Base-by-base conservation (phyloP, 495 filamentous ascomycete genomes). In the Penicillium ochrochloron region DNA sequence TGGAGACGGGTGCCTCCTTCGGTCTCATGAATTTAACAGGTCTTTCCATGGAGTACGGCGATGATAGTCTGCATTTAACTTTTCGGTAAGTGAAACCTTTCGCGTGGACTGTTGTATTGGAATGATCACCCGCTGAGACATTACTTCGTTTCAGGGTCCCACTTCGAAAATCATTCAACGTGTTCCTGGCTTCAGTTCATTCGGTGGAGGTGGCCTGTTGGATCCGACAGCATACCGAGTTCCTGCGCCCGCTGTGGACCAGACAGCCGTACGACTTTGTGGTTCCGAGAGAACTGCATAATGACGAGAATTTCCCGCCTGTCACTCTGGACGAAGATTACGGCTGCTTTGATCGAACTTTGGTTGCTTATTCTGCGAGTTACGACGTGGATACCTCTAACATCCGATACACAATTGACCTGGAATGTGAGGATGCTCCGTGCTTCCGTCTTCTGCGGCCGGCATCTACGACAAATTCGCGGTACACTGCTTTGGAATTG, bases 21-120 rank as follows among this genome's bases (percentile, higher is more conserved):
- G 95, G 93, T 4, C 82, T 96, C 50, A 86, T 96, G 66, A 90
- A 90, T 15, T 77, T 99, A 54, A 86, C 85, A 27, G 82, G 83
- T 15, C 75, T 94, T 37, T 85, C 83, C 23, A 83, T 93, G 70
- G 86, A 89, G 53, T 83, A 86, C 62, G 82, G 82, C 41, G 93
- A 97, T 69, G 93, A 99, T 77, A 87, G 90, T 21, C 92, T 99
- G 73, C 90, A 92, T 64, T 80, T 97, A 19, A 86, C 87, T 4
- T 97, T 97, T 71, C 87, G 92, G 83, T 91, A 80, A 78, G 82
- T 52, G 31, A 64, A 57, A 52, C 7, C 15, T 44, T 8, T 1
- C 9, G 60, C 5, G n/a, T 37, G 39, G 19, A 17, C 3, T 1
- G 8, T 39, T 33, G 23, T 12, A 17, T 42, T 44, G 6, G 35